These are phyloP conservation scores for Zymoseptoria brevis DNA, from an alignment of 2,329 filamentous ascomycete genomes.

Conservation along the genomic window DNA sequence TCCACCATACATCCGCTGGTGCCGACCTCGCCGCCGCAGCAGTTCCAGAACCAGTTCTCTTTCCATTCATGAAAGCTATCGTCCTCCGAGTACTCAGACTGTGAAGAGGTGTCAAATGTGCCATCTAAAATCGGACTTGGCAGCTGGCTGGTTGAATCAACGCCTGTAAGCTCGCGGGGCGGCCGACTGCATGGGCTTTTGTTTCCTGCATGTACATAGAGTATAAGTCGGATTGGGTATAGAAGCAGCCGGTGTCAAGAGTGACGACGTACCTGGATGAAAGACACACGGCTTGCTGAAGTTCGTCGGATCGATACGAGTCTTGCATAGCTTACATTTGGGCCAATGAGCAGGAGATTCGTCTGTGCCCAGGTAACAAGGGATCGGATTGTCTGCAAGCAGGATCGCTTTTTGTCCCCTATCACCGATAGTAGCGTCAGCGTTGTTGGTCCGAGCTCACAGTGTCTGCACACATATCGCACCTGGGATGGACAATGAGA, in stretches of 20 bases:
- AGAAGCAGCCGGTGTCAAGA: neutral
- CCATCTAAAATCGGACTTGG: neutral
- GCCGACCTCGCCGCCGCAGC: neutral
- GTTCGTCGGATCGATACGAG: neutral
- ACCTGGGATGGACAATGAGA: neutral
- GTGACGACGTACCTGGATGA: neutral
- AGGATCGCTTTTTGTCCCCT: neutral
- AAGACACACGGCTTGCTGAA: neutral
- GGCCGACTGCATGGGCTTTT: neutral
- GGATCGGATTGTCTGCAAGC: neutral
- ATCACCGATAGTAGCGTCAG: neutral
- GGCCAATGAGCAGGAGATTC: neutral
- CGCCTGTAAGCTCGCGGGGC: neutral
- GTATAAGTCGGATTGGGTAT: neutral
- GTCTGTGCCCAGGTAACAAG: neutral
- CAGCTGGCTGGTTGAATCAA: neutral
- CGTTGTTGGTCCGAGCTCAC: neutral
- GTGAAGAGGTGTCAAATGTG: no score
- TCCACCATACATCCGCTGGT: neutral
- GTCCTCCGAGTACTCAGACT: neutral
- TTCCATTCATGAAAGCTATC: neutral
- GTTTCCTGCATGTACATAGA: neutral
- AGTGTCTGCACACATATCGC: neutral
- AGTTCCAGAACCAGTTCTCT: neutral
- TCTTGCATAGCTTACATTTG: neutral